Conservation (phyloP, 2,329 filamentous ascomycete species). For the Claviceps fusiformis region DNA sequence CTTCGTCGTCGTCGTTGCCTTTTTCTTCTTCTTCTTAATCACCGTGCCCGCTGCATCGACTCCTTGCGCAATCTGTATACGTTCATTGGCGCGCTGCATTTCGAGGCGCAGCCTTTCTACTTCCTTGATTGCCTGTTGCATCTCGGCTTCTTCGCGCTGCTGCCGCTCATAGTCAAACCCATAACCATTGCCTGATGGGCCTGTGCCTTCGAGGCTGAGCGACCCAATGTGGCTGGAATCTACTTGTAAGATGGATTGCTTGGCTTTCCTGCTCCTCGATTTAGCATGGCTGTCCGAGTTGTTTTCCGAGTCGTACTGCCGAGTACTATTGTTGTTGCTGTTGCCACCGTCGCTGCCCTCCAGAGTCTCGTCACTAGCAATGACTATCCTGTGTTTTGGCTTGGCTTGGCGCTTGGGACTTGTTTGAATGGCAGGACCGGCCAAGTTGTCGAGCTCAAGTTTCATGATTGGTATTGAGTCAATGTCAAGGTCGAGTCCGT, state of each 20-base stretch:
- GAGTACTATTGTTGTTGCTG: conserved; percentile 18
- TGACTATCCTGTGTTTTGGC: conserved; percentile 46
- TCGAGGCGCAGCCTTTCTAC: conserved; percentile 76
- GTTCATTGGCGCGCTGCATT: conserved; percentile 73
- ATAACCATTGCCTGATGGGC: conserved; percentile 11
- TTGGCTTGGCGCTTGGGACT: conserved; percentile 23
- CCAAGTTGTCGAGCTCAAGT: conserved; percentile 55
- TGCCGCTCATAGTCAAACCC: conserved; percentile 49
- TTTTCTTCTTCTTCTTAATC: conserved; percentile 56
- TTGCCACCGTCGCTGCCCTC: conserved; percentile 34
- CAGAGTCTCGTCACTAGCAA: conserved; percentile 63
- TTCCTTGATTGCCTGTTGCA: conserved; percentile 76
- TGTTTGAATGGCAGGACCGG: conserved; percentile 16
- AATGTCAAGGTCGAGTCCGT: conserved; percentile 71
- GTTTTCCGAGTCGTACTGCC: conserved; percentile 40
- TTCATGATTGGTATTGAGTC: conserved; percentile 95
- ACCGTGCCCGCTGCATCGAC: conserved; percentile 51
- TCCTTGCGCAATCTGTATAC: conserved; percentile 58
- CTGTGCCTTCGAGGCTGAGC: conserved; percentile 49
- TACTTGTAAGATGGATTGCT: conserved; percentile 60
- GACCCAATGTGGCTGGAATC: conserved; percentile 71
- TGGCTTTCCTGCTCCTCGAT: conserved; percentile 34
- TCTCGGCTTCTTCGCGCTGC: conserved; percentile 71
- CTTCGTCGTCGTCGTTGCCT: conserved; percentile 26
- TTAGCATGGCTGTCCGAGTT: conserved; percentile 34